A percentile compares a stretch with the other conserved stretches of the same genome.
Evolutionary conservation across 768 basidiomycete species (phyloP).

Genomic region (Crassisporium funariophilum): DNA sequence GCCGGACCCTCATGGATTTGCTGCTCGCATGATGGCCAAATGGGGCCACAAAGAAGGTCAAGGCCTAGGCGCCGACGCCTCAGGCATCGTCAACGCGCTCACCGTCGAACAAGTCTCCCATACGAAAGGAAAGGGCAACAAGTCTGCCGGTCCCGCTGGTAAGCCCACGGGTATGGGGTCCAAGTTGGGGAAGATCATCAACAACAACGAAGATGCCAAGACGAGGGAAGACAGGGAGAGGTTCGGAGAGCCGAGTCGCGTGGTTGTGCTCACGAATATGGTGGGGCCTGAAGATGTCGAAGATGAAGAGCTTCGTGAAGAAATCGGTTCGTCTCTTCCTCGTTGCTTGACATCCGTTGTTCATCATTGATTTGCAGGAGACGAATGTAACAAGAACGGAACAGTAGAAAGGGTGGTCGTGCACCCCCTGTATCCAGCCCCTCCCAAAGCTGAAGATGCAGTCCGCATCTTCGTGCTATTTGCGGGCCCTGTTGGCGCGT

Average conservation of each 20-base stretch:
- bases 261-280: slow-evolving; percentile 90
- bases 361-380: slow-evolving; percentile 50
- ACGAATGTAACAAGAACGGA: slow-evolving; percentile 89
- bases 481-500: slow-evolving; percentile 89
- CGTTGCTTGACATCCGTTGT: not conserved
- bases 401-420: slow-evolving; percentile 90
- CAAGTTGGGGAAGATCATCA: slow-evolving; percentile 88
- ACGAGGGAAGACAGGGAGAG: slow-evolving; percentile 74
- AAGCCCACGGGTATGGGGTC: slow-evolving; percentile 50
- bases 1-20: slow-evolving; percentile 73
- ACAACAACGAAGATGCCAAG: slow-evolving; percentile 85
- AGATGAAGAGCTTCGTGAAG: slow-evolving; percentile 81
- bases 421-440: slow-evolving; percentile 71
- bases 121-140: slow-evolving; percentile 35
- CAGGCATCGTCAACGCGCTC: slow-evolving; percentile 88
- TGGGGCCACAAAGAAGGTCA: slow-evolving; percentile 96
- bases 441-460: slow-evolving; percentile 70
- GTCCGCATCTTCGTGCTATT: slow-evolving; percentile 93
- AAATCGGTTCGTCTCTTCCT: slow-evolving; percentile 63
- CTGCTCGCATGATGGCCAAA: slow-evolving; percentile 89
- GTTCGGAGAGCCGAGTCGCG: slow-evolving; percentile 88
- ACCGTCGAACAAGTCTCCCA: slow-evolving; percentile 67
- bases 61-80: slow-evolving; percentile 82
- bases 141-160: slow-evolving; percentile 30
- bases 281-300: slow-evolving; percentile 82